Conservation (phyloP, 1,284 basidiomycete species). For the Rhizoctonia solani region DNA sequence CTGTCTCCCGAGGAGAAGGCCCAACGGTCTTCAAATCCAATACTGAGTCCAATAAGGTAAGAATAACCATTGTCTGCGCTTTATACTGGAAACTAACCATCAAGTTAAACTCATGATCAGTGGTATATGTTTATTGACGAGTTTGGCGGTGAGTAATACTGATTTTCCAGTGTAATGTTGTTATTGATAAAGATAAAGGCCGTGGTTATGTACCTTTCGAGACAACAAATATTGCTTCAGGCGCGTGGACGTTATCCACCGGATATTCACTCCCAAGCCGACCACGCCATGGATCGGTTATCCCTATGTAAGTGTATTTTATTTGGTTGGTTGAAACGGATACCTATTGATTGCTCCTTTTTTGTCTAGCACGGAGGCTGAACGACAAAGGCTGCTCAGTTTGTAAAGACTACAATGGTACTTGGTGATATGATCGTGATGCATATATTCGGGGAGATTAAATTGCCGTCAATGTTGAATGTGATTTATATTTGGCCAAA, state of each 20-base stretch:
- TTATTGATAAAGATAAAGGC: background rate
- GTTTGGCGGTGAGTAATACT: background rate
- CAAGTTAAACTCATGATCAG: no score
- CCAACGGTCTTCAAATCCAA: slow-evolving; percentile 31
- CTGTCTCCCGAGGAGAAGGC: slow-evolving; percentile 19
- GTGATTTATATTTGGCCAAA: background rate
- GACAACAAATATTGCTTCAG: slow-evolving; percentile 22
- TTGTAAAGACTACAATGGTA: background rate
- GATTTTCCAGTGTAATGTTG: background rate
- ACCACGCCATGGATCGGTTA: slow-evolving; percentile 25
- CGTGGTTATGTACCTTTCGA: slow-evolving; percentile 25
- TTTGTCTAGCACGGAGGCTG: slow-evolving; percentile 12
- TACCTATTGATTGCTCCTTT: background rate
- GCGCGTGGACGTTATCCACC: slow-evolving; percentile 16
- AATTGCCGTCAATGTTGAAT: background rate
- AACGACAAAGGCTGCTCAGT: slow-evolving; percentile 5
- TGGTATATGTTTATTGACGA: slow-evolving; percentile 32
- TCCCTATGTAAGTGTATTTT: slow-evolving; percentile 6
- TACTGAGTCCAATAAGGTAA: slow-evolving; percentile 22
- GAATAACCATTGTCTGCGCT: background rate
- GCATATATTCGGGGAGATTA: background rate
- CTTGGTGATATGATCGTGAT: no score
- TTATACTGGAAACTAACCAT: no score
- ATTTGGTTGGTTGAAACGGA: background rate
- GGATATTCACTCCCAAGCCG: slow-evolving; percentile 11